Conservation (phyloP, 495 filamentous ascomycete genomes). For the Chaetomium tenue region DNA sequence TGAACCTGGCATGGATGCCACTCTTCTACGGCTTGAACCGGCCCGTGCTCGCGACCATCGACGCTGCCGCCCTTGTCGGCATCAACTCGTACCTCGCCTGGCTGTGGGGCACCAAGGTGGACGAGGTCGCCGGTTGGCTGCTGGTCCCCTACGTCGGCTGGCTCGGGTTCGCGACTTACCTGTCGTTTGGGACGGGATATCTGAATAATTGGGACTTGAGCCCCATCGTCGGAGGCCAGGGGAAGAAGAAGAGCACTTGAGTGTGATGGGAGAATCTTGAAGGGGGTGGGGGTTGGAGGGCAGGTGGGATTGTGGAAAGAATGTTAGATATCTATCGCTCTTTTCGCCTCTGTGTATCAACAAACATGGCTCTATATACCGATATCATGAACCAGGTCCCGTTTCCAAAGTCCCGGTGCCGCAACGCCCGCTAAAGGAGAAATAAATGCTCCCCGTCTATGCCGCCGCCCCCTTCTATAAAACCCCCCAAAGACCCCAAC, state of each 20-base stretch:
- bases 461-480: background rate
- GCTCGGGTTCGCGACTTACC: slow-evolving; percentile 80
- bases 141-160: slow-evolving; percentile 78
- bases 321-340: background rate
- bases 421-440: slow-evolving; percentile 15
- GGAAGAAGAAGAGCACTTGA: background rate
- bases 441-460: slow-evolving; percentile 14
- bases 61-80: slow-evolving; percentile 70
- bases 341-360: background rate
- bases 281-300: background rate
- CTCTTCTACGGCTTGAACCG: slow-evolving; percentile 76
- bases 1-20: slow-evolving; percentile 92
- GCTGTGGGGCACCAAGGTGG: slow-evolving; percentile 66
- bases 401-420: slow-evolving; percentile 2
- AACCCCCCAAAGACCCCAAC: background rate
- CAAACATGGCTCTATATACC: background rate
- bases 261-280: background rate
- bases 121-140: slow-evolving; percentile 66
- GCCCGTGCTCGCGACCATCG: slow-evolving; percentile 69
- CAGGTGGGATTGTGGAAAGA: background rate
- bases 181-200: slow-evolving; percentile 67
- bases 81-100: slow-evolving; percentile 67
- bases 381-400: background rate
- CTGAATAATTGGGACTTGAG: slow-evolving; percentile 69
- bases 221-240: slow-evolving; percentile 14